Conservation (phyloP, 176 grass and related monocot species). For the Calamus simplicifolius region DNA sequence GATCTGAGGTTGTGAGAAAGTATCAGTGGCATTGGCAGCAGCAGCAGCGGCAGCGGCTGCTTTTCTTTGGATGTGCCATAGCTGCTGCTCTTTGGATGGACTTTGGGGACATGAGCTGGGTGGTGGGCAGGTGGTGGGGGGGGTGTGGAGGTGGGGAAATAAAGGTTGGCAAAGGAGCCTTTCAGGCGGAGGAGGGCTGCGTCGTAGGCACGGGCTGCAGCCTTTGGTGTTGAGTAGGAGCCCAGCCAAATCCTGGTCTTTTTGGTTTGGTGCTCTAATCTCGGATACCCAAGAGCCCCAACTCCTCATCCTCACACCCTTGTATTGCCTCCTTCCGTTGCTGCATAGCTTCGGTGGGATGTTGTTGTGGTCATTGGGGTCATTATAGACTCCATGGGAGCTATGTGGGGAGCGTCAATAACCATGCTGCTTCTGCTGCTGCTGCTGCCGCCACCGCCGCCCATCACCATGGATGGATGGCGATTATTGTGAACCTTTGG, state of each 20-base stretch:
- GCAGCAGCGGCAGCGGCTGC: slow-evolving; percentile 39
- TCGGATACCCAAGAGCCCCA: slow-evolving; percentile 99
- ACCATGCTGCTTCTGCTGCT: too few relatives aligned
- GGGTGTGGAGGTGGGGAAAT: slow-evolving; percentile 68
- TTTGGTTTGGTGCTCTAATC: slow-evolving; percentile 85
- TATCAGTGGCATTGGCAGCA: slow-evolving; percentile 12
- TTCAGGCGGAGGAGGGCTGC: slow-evolving; percentile 90
- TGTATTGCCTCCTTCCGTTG: slow-evolving; percentile 43
- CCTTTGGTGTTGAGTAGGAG: slow-evolving; percentile 88
- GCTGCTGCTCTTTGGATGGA: slow-evolving; percentile 69
- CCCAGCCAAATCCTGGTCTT: slow-evolving; percentile 98
- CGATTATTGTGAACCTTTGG: too few relatives aligned
- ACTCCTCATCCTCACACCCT: slow-evolving; percentile 88
- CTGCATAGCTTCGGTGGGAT: too few relatives aligned
- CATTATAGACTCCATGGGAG: too few relatives aligned
- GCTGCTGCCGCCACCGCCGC: too few relatives aligned
- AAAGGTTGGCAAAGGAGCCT: slow-evolving; percentile 77
- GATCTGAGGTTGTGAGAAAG: too few relatives aligned
- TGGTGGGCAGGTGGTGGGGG: slow-evolving; percentile 44
- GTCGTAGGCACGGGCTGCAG: slow-evolving; percentile 90
- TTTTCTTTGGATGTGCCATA: too few relatives aligned
- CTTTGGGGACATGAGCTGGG: slow-evolving; percentile 91
- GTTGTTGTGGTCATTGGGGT: too few relatives aligned
- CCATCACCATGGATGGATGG: too few relatives aligned
- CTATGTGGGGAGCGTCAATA: too few relatives aligned